Evolutionary conservation across 2,329 filamentous ascomycete genomes (phyloP), one percentile per base, ranked within the genome.

Genomic region (Talaromyces sp.): DNA sequence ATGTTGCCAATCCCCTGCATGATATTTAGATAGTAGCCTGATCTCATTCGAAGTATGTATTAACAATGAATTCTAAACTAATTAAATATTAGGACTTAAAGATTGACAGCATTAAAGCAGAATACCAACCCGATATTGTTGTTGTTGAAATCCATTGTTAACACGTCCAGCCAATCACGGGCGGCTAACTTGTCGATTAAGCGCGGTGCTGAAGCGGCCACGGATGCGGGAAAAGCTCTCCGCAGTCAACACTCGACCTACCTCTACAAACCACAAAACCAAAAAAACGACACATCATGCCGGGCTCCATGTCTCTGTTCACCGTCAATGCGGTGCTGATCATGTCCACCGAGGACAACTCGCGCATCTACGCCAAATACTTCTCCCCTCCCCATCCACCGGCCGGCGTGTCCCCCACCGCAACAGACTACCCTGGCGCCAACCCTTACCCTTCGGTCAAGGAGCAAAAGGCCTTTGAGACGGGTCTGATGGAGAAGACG

Each of bases 391-490:
- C 88, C 62, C 88, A 90, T 73, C 77, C 81, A 77, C 80, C 89
- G 75, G 76, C 89, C 80, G 80, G 80, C 68, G 75, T 77, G 61
- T 76, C 82, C 60, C 79, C 82, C 66, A 81, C 84, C 67, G 80
- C 84, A 57, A 79, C 78, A 67, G 80, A 84, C 71, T 84, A 83
- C 69, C 84, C 84, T 52, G 84, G 84, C 70, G 83, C 84, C 65
- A 91, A 89, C 73, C 91, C 93, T 24, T 98, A 97, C 77, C 82
- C 90, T 62, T 91, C 91, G 61, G 78, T 95, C 59, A 97, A 97
- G 81, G 87, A 96, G 69, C 95, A 99, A 79, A 96, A 96, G 77
- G 85, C 90, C 1, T 99, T 99, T 72, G 95, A 99, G 78, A 97
- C 97, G 81, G 95, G 93, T 6, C 84, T 99, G 43, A 80, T 97